Conservation (phyloP, 192 early-diverging fungal species). For the Backusella parvicylindrica region DNA sequence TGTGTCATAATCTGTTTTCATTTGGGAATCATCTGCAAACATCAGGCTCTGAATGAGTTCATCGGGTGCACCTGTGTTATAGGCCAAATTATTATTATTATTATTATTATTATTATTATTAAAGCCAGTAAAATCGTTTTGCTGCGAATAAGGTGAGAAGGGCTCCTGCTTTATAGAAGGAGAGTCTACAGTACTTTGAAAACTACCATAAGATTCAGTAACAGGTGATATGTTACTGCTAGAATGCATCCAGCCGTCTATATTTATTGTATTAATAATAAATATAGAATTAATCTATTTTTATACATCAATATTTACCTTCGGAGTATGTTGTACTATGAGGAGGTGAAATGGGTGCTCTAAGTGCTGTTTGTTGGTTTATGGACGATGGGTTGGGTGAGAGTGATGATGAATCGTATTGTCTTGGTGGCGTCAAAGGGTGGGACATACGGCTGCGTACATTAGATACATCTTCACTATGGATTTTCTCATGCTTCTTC, state of each 20-base stretch:
- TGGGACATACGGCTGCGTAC: not conserved
- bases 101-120: not conserved
- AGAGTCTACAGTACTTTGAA: not conserved
- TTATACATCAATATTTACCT: slow-evolving; percentile 8
- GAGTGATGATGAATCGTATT: not conserved
- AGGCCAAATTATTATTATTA: not conserved
- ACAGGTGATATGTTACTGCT: not conserved
- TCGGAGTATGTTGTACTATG: slow-evolving; percentile 24
- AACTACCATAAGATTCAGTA: slow-evolving; percentile 5
- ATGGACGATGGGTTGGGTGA: slow-evolving; percentile 5
- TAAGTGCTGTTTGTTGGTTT: slow-evolving; percentile 22
- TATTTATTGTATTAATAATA: not conserved
- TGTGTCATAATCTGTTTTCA: slow-evolving; percentile 23
- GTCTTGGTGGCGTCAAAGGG: slow-evolving; percentile 14
- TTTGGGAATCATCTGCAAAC: not conserved
- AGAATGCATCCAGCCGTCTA: slow-evolving; percentile 7
- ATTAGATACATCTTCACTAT: slow-evolving; percentile 42
- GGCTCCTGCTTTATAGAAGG: not conserved
- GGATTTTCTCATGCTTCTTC: slow-evolving; percentile 88
- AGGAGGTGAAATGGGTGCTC: slow-evolving; percentile 13
- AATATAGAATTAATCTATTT: not conserved
- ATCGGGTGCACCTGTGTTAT: not conserved
- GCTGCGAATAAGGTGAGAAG: not conserved
- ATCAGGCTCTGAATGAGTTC: not conserved
- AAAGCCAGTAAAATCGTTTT: not conserved